Percentiles rank a stretch among this genome's conserved stretches.
Evolutionary conservation across 371 early-diverging fungal genomes (phyloP).

Genomic region (Mucor velutinosus): DNA sequence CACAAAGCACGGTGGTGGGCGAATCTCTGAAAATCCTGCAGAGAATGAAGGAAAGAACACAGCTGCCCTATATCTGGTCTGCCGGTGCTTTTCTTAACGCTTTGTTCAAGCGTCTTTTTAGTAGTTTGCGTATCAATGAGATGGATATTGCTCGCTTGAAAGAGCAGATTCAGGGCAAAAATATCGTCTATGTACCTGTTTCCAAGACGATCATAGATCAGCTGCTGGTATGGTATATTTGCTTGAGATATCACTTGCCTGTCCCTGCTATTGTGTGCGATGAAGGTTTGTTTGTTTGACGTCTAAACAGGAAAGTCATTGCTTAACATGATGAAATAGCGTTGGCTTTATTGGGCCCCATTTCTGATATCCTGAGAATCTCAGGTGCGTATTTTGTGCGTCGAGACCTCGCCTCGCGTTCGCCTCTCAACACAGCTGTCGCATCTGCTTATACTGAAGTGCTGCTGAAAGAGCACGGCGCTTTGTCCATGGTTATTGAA

Average conservation of each 20-base stretch:
- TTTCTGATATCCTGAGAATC: conserved; percentile 52
- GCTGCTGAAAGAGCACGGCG: conserved; percentile 46
- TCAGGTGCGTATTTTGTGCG: conserved; percentile 52
- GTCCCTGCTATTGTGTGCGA: conserved; percentile 55
- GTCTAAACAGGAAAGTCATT: background rate
- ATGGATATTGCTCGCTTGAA: conserved; percentile 31
- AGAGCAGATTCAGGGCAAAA: conserved; percentile 43
- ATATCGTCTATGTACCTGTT: conserved; percentile 52
- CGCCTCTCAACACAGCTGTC: conserved; percentile 48
- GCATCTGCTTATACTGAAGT: conserved; percentile 51
- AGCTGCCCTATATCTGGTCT: conserved; percentile 52
- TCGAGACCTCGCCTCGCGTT: conserved; percentile 39
- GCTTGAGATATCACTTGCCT: conserved; percentile 46
- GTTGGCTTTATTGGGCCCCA: conserved; percentile 46
- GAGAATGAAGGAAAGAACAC: conserved; percentile 53
- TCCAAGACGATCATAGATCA: conserved; percentile 52
- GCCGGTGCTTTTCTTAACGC: conserved; percentile 48
- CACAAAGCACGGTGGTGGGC: conserved; percentile 49
- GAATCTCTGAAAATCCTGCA: conserved; percentile 49
- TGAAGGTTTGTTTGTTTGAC: conserved; percentile 33
- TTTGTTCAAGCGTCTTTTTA: conserved; percentile 45
- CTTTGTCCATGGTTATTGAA: conserved; percentile 48
- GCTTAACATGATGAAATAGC: conserved; percentile 18
- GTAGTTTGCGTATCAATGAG: conserved; percentile 35
- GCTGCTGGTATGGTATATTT: conserved; percentile 51